Base-by-base conservation (phyloP, 331 rosid species). In the Dryas integrifolia region DNA sequence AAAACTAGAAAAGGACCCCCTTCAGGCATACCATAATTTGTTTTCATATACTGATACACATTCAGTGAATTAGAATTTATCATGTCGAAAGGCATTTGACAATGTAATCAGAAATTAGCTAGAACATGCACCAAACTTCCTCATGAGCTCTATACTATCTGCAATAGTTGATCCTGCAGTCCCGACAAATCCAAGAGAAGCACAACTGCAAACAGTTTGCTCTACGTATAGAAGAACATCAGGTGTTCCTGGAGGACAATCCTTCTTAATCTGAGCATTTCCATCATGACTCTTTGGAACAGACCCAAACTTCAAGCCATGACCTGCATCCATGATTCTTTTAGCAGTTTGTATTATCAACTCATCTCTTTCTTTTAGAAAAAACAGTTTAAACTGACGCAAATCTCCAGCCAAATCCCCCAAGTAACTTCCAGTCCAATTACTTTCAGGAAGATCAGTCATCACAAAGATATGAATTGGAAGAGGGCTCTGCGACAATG, bases 101-200 rank as follows among this genome's bases (percentile, higher is more conserved):
- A 65, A 43, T 39, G 71, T 4, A 8, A 59, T 82, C 75, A 71
- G 64, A 72, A 65, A 79, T 68, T 62, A 79, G 62, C 50, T 45
- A 44, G 74, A 80, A 76, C 92, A 75, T 39, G 66, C 67, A 76
- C 87, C 85, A 72, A 58, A 77, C 49, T 82, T 89, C 76, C 92
- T 81, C 96, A 92, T 81, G 63, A 85, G 83, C 76, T 95, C 92
- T 66, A 95, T 80, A 62, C 93, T 87, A 58, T 88, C 92, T 0
- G 97, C 90, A 77, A 95, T 92, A n/a, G 98, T 91, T 58, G 97
- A 91, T 21, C 98, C 96, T n/a, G 85, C 79, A 44, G 97, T 95
- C 71, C 97, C 98, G 51, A 89, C 85, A 84, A 95, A 91, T 80
- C 96, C 98, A 73, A 88, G 96, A 11, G 96, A 77, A 39, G 96